Conservation (phyloP, 2,329 filamentous ascomycete species). For the Sclerotinia borealis region DNA sequence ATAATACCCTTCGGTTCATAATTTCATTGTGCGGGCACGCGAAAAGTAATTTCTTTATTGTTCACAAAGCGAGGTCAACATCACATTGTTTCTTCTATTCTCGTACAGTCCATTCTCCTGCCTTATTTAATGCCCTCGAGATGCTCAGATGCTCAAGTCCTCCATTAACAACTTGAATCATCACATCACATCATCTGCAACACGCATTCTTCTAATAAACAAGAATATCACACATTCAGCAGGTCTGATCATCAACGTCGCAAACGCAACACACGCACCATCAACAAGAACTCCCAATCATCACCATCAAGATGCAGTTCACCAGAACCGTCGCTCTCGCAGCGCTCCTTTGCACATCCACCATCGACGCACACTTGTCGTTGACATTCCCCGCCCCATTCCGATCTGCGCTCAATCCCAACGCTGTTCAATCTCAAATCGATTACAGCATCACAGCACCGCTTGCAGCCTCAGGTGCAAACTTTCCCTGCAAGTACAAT, state of each 20-base stretch:
- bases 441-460: constrained; percentile 20
- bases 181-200: neutral
- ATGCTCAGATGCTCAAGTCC: neutral
- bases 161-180: neutral
- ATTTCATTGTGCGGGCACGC: neutral
- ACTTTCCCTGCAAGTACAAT: constrained; percentile 28
- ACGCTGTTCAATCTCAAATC: neutral
- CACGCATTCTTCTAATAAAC: neutral
- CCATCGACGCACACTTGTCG: constrained; percentile 16
- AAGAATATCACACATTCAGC: constrained; percentile 1
- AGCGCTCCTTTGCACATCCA: neutral
- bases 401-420: constrained; percentile 12
- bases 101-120: neutral
- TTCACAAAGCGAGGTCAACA: neutral
- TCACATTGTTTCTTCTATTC: neutral
- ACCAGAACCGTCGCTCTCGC: neutral
- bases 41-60: neutral
- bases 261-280: neutral
- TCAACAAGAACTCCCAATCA: neutral
- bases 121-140: neutral
- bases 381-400: constrained; percentile 17
- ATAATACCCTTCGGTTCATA: neutral
- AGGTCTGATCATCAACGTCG: constrained; percentile 4
- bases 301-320: constrained; percentile 2
- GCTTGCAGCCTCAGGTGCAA: neutral